Base-by-base conservation (phyloP, 202 grass and related monocot genomes). In the Brachypodium distachyon region DNA sequence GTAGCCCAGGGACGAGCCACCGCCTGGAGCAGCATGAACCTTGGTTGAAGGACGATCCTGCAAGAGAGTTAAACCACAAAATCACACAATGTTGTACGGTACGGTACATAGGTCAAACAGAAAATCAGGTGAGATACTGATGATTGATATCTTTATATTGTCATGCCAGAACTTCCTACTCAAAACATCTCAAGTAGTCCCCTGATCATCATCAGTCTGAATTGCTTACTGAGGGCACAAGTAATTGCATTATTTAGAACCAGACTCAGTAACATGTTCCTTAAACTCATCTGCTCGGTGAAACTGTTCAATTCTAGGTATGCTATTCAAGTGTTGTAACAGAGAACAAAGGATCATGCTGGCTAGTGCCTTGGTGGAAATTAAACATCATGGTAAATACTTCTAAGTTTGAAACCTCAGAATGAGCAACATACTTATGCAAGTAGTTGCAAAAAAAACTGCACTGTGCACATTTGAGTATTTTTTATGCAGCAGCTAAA, bases 1-100 rank as follows among this genome's bases (percentile, higher is more conserved):
- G 74, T 86, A 86, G 67, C 61, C 70, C 61, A 86, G 77, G 69
- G 83, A 86, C 2, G 83, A 86, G 43, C 60, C 69, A 80, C 83
- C 77, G 6, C 83, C 84, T 14, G 84, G 84, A 32, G 51, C 84
- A 25, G 84, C 61, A 23, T 86, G 70, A 75, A 86, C 84, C 60
- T 86, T 86, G 50, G 78, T 86, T 34, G 84, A 86, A 74, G 70
- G 61, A 33, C 77, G 84, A 22, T 62, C 61, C 84, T 86, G 64
- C 4, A 18, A 36, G 62, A 73, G 10, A 51, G 34, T 12, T 60
- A 60, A 60, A 60, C 1, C 28, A 32, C 18, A 63, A 63, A 39
- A 21, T 19, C n/a, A 23, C 60, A 38, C 9, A 39, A 13, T 63
- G 12, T 63, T 7, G 4, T 22, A 34, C 9, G 6, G 16, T 33